phyloP scores from a whole-genome alignment of 2,329 filamentous ascomycete species.

The Fonsecaea pedrosoi region DNA sequence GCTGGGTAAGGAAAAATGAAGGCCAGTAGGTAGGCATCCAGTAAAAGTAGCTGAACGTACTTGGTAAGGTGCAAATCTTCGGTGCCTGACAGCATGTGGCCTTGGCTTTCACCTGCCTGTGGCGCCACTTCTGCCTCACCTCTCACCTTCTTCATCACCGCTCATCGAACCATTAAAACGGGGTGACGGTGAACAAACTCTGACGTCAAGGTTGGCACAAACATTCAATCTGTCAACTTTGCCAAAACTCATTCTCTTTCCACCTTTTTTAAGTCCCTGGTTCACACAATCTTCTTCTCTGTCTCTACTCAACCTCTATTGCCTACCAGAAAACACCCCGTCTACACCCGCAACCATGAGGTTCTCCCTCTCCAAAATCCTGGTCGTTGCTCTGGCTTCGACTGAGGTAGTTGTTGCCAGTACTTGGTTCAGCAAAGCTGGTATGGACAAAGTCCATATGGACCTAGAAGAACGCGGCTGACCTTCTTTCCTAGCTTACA shows the following conservation, averaged over 20 bases:
- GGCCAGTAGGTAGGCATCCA: too few relatives aligned
- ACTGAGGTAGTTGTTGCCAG: conserved; percentile 71
- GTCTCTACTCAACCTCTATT: conserved; percentile 3
- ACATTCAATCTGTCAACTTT: conserved; percentile 11
- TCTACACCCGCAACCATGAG: conserved; percentile 67
- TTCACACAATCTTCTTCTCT: conserved; percentile 8
- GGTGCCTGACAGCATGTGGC: neutral
- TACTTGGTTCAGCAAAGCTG: conserved; percentile 83
- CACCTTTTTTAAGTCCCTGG: conserved; percentile 17
- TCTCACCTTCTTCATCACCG: neutral
- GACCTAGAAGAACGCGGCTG: conserved; percentile 13
- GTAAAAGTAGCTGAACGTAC: too few relatives aligned
- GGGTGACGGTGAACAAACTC: conserved; percentile 16
- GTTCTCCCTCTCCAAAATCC: conserved; percentile 70
- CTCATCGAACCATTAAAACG: conserved; percentile 1
- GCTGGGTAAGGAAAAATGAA: too few relatives aligned
- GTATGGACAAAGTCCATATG: conserved; percentile 60
- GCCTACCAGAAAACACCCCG: conserved; percentile 1
- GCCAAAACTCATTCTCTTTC: conserved; percentile 12
- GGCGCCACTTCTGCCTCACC: conserved; percentile 19
- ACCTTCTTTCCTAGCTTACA: conserved; percentile 72
- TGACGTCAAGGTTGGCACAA: conserved; percentile 32
- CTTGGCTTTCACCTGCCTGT: conserved; percentile 6
- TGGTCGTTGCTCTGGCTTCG: conserved; percentile 74
- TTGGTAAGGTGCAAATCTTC: neutral